Evolutionary conservation across 2,329 filamentous ascomycete species (phyloP), one percentile per base, ranked within the genome.

Genomic region (Cladophialophora exuberans): DNA sequence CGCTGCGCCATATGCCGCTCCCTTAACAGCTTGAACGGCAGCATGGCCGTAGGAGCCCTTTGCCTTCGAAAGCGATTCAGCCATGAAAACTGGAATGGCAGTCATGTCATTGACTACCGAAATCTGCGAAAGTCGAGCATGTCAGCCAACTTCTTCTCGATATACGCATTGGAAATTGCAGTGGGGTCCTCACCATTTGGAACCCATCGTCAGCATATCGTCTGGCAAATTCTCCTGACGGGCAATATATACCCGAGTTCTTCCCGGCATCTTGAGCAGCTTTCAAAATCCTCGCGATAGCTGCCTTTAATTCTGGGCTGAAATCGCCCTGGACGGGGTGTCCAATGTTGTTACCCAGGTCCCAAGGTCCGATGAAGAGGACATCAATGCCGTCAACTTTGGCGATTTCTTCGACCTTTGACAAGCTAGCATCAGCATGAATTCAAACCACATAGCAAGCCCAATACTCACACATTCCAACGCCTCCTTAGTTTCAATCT

Each of bases 261-360:
- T 83, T 84, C 10, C 79, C 79, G 20, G 76, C 76, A 7, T 72
- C 73, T 53, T 77, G 72, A 2, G 81, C 80, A 1, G 79, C 79
- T 23, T 75, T 71, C 54, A 76, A 76, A 49, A 83, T 78, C 28
- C 68, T 73, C 15, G 73, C 72, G 59, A 83, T 81, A 1, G 81
- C 81, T 6, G 72, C 68, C 30, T 76, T 74, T 42, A 83, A 64
- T 57, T 83, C 77, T 1, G 73, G 72, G 39, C 77, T 73, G 68
- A 81, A 79, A 3, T 67, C 70, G 4, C 72, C 72, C 2, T 70
- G 69, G 11, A 82, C 78, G 0, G 80, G 79, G 50, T 78, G 72
- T 2, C 80, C 80, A 45, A 83, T 82, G 48, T 79, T 81, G 63
- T 83, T 83, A 18, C 81, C 81, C 1, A 83, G 69, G 67, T 83